Evolutionary conservation across 2,329 filamentous ascomycete species (phyloP).

Genomic region (Clonostachys sp.): DNA sequence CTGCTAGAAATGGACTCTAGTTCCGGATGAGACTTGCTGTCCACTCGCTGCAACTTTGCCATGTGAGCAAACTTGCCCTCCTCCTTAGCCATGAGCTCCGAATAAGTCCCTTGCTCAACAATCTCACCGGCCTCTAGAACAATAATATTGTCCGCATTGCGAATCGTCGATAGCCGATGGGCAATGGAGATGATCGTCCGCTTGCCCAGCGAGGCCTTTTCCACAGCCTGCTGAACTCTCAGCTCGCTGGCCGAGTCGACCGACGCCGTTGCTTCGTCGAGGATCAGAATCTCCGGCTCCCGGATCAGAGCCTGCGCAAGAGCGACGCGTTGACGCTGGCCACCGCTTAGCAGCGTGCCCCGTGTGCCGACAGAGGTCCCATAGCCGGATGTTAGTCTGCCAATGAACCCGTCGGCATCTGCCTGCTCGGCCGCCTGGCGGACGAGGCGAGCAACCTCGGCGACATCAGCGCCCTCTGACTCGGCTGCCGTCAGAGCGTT

Average conservation of each 20-base stretch:
- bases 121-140: constrained; percentile 58
- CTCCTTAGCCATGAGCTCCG: constrained; percentile 48
- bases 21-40: constrained; percentile 19
- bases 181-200: constrained; percentile 65
- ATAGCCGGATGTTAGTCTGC: constrained; percentile 47
- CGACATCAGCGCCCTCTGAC: constrained; percentile 32
- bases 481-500: constrained; percentile 38
- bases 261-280: constrained; percentile 59
- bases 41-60: constrained; percentile 36
- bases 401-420: constrained; percentile 53
- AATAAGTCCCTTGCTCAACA: constrained; percentile 60
- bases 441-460: constrained; percentile 45
- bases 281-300: constrained; percentile 51
- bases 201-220: constrained; percentile 27
- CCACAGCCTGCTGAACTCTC: constrained; percentile 44
- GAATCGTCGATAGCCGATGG: constrained; percentile 56
- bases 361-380: constrained; percentile 46
- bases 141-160: constrained; percentile 62
- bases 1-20: constrained; percentile 21
- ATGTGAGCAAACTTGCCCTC: constrained; percentile 44
- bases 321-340: constrained; percentile 56
- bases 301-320: constrained; percentile 53
- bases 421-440: constrained; percentile 50
- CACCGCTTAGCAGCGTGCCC: constrained; percentile 52
- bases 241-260: constrained; percentile 55